phyloP scores from a whole-genome alignment of 352 stramenopile species.

The Pythium biforme region DNA sequence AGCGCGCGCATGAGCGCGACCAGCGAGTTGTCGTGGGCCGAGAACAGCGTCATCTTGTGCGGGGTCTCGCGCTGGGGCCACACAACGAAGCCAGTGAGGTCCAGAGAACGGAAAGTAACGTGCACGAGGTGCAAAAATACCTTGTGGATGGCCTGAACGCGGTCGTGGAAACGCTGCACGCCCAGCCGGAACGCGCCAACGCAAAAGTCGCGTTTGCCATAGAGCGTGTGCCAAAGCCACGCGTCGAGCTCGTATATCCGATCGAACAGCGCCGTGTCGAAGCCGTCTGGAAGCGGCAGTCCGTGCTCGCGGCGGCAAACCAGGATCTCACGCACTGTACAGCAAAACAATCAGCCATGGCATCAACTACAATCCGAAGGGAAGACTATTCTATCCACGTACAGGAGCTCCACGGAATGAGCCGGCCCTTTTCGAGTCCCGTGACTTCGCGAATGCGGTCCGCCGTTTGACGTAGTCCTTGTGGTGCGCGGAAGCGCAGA shows the following conservation, averaged over 20 bases:
- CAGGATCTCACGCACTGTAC: slow-evolving; percentile 68
- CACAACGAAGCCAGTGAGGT: not conserved
- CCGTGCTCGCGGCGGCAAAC: slow-evolving; percentile 63
- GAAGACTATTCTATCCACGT: slow-evolving; percentile 16
- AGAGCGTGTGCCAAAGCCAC: slow-evolving; percentile 76
- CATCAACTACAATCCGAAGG: not conserved
- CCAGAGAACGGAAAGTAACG: too few species aligned
- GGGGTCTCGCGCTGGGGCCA: slow-evolving; percentile 15
- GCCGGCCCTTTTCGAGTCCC: slow-evolving; percentile 33
- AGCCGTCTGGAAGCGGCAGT: slow-evolving; percentile 48
- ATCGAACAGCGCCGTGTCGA: slow-evolving; percentile 56
- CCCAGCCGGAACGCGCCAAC: slow-evolving; percentile 54
- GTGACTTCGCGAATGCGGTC: slow-evolving; percentile 48
- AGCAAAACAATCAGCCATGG: not conserved
- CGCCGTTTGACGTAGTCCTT: slow-evolving; percentile 35
- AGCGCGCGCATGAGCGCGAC: slow-evolving; percentile 68
- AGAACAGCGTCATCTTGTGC: slow-evolving; percentile 74
- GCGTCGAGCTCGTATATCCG: slow-evolving; percentile 65
- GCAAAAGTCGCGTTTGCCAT: slow-evolving; percentile 68
- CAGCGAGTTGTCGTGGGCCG: slow-evolving; percentile 78
- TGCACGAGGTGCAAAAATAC: slow-evolving; percentile 15
- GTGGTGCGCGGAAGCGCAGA: slow-evolving; percentile 43
- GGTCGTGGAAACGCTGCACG: slow-evolving; percentile 53
- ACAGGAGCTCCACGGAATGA: slow-evolving; percentile 71
- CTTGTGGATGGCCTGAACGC: slow-evolving; percentile 43